Evolutionary conservation across 345 rosid species (phyloP).

Genomic region (Capsella bursapastoris): DNA sequence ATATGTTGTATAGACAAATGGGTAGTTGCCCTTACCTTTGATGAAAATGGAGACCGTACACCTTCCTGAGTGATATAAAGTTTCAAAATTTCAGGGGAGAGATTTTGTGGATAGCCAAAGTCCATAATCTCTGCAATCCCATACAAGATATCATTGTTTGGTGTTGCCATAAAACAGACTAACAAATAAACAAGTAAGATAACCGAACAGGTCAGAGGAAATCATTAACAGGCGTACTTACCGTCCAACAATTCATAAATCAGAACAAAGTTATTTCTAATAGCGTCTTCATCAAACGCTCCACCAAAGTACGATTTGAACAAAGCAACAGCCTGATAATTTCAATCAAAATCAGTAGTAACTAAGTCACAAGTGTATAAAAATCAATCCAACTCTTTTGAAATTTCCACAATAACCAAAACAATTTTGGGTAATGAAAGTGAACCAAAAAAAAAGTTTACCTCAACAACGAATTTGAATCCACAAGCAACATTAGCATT

Average conservation of each 20-base stretch:
- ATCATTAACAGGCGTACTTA: slow-evolving; percentile 50
- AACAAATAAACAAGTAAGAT: neutral
- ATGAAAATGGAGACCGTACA: slow-evolving; percentile 95
- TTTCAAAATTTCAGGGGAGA: slow-evolving; percentile 97
- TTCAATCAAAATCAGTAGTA: neutral
- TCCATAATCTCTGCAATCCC: slow-evolving; percentile 89
- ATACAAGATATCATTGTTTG: neutral
- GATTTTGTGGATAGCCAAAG: slow-evolving; percentile 96
- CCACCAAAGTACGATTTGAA: slow-evolving; percentile 99
- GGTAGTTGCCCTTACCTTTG: slow-evolving; percentile 63
- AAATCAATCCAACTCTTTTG: slow-evolving; percentile 9
- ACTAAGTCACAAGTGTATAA: neutral
- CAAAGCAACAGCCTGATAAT: slow-evolving; percentile 84
- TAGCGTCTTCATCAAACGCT: slow-evolving; percentile 98
- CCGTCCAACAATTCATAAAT: slow-evolving; percentile 98
- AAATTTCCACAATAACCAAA: neutral
- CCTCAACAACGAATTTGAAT: slow-evolving; percentile 99
- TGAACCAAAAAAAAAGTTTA: slow-evolving; percentile 25
- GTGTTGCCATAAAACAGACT: neutral
- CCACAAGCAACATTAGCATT: slow-evolving; percentile 99
- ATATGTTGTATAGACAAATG: neutral
- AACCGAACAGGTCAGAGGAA: neutral
- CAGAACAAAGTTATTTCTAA: slow-evolving; percentile 91
- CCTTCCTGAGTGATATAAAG: slow-evolving; percentile 98
- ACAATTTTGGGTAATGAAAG: neutral